These are phyloP conservation scores for Colletotrichum euphorbiae DNA, from an alignment of 2,329 filamentous ascomycete species.

Conservation along the genomic window DNA sequence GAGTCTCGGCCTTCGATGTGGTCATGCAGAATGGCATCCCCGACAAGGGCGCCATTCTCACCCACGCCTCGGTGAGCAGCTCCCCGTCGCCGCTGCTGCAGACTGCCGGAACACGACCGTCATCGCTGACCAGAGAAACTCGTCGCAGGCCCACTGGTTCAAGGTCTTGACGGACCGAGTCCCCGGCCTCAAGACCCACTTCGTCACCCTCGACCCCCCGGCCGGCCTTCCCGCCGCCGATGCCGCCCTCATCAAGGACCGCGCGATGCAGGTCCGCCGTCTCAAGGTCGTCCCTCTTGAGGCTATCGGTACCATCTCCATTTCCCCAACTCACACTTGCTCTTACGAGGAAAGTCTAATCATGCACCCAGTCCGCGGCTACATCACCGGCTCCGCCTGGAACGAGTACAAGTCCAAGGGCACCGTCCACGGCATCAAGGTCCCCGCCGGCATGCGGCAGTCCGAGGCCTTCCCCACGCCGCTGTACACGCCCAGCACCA, in stretches of 20 bases:
- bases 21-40: conserved; percentile 78
- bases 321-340: conserved; percentile 13
- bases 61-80: conserved; percentile 48
- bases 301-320: conserved; percentile 64
- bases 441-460: conserved; percentile 76
- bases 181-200: conserved; percentile 64
- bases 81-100: not conserved
- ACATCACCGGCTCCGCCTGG: conserved; percentile 89
- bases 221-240: conserved; percentile 54
- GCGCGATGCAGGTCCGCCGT: conserved; percentile 82
- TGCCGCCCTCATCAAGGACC: conserved; percentile 65
- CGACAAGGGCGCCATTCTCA: conserved; percentile 65
- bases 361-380: conserved; percentile 75
- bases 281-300: conserved; percentile 83
- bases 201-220: conserved; percentile 59
- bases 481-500: conserved; percentile 83
- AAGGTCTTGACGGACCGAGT: conserved; percentile 57
- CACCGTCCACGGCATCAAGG: conserved; percentile 82
- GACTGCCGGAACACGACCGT: not conserved
- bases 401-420: conserved; percentile 77
- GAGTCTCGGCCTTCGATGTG: conserved; percentile 96
- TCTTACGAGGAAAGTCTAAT: conserved; percentile 35
- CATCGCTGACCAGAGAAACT: conserved; percentile 13
- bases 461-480: conserved; percentile 76
- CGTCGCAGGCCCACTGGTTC: conserved; percentile 63